These are phyloP conservation scores for Linderniella brevidens DNA, from an alignment of 257 asterid genomes.

Conservation along the genomic window DNA sequence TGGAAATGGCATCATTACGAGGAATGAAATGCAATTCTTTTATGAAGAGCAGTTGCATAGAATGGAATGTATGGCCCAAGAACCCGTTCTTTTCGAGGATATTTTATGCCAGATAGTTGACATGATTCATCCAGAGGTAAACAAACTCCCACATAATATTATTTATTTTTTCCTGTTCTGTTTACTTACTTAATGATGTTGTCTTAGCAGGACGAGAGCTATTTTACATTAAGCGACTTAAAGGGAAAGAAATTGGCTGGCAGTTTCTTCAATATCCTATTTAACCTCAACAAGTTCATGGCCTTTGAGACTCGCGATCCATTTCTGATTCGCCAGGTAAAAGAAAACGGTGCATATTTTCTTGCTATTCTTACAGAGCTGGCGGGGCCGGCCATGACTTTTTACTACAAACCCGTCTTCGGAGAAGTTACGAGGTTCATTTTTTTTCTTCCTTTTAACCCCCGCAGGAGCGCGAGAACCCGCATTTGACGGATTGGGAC, in stretches of 20 bases:
- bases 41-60: constrained; percentile 97
- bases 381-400: neutral
- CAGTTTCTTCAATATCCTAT: constrained; percentile 82
- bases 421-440: neutral
- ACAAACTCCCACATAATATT: neutral
- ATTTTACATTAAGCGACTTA: constrained; percentile 62
- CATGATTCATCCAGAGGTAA: constrained; percentile 93
- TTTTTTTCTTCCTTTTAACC: constrained; percentile 4
- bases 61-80: constrained; percentile 99
- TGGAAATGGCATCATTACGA: constrained; percentile 85
- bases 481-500: constrained; percentile 98
- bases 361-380: neutral
- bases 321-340: constrained; percentile 93
- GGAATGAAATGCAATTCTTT: constrained; percentile 92
- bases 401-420: neutral
- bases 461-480: constrained; percentile 94
- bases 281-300: constrained; percentile 97
- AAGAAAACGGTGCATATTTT: constrained; percentile 5
- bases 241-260: constrained; percentile 87
- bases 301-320: constrained; percentile 99
- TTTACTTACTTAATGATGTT: constrained; percentile 11
- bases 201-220: constrained; percentile 68
- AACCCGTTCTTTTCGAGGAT: constrained; percentile 98
- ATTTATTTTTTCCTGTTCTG: constrained; percentile 4
- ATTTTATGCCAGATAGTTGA: constrained; percentile 96